Evolutionary conservation across 2,329 filamentous ascomycete genomes (phyloP), one percentile per base, ranked within the genome.

Genomic region (Calonectria pteridis): DNA sequence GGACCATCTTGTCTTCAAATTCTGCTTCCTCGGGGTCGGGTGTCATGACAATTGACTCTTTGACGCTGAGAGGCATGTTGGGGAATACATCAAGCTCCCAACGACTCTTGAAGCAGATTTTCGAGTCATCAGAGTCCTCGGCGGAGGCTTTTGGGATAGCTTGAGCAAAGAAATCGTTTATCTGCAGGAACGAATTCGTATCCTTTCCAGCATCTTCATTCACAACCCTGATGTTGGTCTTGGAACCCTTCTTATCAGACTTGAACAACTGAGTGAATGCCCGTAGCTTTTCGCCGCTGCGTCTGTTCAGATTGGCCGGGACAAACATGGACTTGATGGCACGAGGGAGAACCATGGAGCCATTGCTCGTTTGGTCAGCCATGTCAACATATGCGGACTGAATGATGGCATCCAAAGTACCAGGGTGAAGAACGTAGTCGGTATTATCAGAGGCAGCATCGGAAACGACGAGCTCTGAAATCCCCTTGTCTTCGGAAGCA

Each of bases 341-440:
- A 26, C 55, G 55, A 29, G 55, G 55, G 10, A 62, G 55, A 23
- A 62, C 55, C 55, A 62, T 62, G 1, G 55, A 62, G 0, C 55
- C 55, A 16, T 20, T 37, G 35, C 55, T 62, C 14, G 35, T 40
- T 20, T 40, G 35, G 23, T 35, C 55, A 28, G 35, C 55, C 55
- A 62, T 62, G 20, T 62, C 55, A n/a, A 62, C 55, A 20, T 62
- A 62, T 16, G 55, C 55, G 9, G 55, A 62, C 16, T 62, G 55
- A 28, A 62, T 62, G 10, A 62, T 62, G 14, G 55, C 33, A 40
- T 62, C 55, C 16, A 62, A 23, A 5, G 55, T 62, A 28, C 55
- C 55, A 5, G 55, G 55, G 55, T 62, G 55, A 23, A 62, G 55
- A 10, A 62, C n/a, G 7, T 62, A 62, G 23, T 62, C 55, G 4